Base-by-base conservation (phyloP, 2,329 filamentous ascomycete genomes). In the Colletotrichum noveboracense region DNA sequence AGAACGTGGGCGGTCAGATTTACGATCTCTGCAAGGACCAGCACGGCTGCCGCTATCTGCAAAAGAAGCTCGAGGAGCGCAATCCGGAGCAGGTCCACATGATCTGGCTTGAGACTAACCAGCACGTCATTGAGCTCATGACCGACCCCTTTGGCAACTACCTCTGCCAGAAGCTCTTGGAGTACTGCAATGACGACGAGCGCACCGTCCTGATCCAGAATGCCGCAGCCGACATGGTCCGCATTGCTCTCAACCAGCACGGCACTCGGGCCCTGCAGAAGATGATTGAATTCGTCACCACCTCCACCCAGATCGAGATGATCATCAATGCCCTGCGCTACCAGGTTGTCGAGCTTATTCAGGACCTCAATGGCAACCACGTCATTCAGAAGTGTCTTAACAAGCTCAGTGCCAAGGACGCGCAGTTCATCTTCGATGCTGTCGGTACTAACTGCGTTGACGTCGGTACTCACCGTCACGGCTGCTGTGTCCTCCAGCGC, bases 361-460 rank as follows among this genome's bases (percentile, higher is more conserved):
- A 99, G 84, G 97, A 99, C 80, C 89, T 99, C 69, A 99, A 99
- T 82, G 97, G 97, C 84, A 99, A 99, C 81, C 97, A 99, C 81
- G 97, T 99, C 81, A 98, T 99, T 78, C 97, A 99, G 87, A 99
- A 99, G 87, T 99, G 97, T 82, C 91, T 99, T 70, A 99, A 98
- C 87, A 97, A 98, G 84, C 93, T 99, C 52, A 94, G 92, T 78
- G 89, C 95, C 3, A 87, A 91, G 66, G 94, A 98, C 84, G 95
- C 96, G 14, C 94, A 98, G 83, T 99, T 99, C 89, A 98, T 99
- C 83, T 98, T 98, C 80, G 94, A 97, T 81, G 96, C 96, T 68
- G 97, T 98, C 78, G 96, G 96, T 78, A 90, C 90, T 70, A 91
- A 97, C 83, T 98, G 96, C 83, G 90, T 98, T 78, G 93, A 94